Evolutionary conservation across 768 basidiomycete genomes (phyloP).

Genomic region (Daedaleopsis sinensis): DNA sequence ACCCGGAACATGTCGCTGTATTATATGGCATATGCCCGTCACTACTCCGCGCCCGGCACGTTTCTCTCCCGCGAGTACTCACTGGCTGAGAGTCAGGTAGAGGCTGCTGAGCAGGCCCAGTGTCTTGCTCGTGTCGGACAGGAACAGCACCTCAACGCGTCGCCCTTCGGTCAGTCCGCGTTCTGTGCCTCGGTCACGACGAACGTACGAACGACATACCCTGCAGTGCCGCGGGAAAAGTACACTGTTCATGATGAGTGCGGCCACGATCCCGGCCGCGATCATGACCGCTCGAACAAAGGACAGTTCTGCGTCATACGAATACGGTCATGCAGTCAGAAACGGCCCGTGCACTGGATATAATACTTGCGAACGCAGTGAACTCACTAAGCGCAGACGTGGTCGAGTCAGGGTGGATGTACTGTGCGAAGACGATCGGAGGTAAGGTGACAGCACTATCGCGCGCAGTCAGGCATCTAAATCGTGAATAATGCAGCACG

Average conservation of each 20-base stretch:
- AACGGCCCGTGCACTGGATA: neutral
- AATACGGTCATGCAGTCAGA: neutral
- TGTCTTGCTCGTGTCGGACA: slow-evolving; percentile 41
- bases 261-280: slow-evolving; percentile 46
- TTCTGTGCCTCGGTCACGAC: too few species aligned
- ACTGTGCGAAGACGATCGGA: slow-evolving; percentile 40
- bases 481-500: neutral
- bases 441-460: slow-evolving; percentile 47
- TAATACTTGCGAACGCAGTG: neutral
- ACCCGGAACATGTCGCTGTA: slow-evolving; percentile 41
- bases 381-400: slow-evolving; percentile 35
- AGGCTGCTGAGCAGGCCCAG: slow-evolving; percentile 44
- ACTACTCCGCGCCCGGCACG: neutral
- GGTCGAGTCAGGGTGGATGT: slow-evolving; percentile 27
- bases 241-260: slow-evolving; percentile 45
- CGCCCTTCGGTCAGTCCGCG: neutral
- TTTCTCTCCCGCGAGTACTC: slow-evolving; percentile 8
- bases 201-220: slow-evolving; percentile 30
- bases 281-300: slow-evolving; percentile 45
- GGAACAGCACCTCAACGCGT: slow-evolving; percentile 41
- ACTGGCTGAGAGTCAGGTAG: slow-evolving; percentile 49
- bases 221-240: slow-evolving; percentile 51
- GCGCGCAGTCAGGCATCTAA: neutral
- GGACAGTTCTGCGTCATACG: slow-evolving; percentile 38
- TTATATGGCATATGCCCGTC: slow-evolving; percentile 19